Evolutionary conservation across 2,329 filamentous ascomycete genomes (phyloP).

Genomic region (Calonectria pteridis): DNA sequence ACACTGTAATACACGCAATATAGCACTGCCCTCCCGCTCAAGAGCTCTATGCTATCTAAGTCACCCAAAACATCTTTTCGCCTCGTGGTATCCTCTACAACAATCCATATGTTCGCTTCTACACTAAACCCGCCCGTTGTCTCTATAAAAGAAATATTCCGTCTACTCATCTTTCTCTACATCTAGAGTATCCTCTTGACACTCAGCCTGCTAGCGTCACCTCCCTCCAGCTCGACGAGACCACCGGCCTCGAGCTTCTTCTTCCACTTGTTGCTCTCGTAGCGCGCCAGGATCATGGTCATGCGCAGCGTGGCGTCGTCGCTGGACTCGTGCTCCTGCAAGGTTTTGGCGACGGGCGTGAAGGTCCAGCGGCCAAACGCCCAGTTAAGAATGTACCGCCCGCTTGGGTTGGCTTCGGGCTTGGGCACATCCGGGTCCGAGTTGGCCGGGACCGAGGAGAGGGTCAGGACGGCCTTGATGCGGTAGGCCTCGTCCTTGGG

Average conservation of each 20-base stretch:
- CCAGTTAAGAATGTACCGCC: constrained; percentile 94
- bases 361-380: constrained; percentile 97
- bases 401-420: constrained; percentile 47
- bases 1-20: constrained; percentile 23
- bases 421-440: constrained; percentile 63
- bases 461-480: constrained; percentile 80
- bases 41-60: constrained; percentile 34
- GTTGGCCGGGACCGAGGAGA: constrained; percentile 59
- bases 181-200: constrained; percentile 64
- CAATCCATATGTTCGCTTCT: constrained; percentile 26
- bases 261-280: constrained; percentile 82
- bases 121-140: not conserved
- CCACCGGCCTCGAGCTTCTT: constrained; percentile 75
- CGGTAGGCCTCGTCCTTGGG: constrained; percentile 96
- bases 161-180: constrained; percentile 11
- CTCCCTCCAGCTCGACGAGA: constrained; percentile 63
- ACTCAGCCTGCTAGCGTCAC: constrained; percentile 60
- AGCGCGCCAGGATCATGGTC: constrained; percentile 80
- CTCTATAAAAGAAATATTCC: constrained; percentile 21
- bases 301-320: constrained; percentile 72
- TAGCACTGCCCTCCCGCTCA: constrained; percentile 29
- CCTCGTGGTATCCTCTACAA: constrained; percentile 31
- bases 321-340: constrained; percentile 67
- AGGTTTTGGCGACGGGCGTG: constrained; percentile 65
- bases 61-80: constrained; percentile 28